Base-by-base conservation (phyloP, 805 yeast genomes). In the Kluyveromyces lactis region DNA sequence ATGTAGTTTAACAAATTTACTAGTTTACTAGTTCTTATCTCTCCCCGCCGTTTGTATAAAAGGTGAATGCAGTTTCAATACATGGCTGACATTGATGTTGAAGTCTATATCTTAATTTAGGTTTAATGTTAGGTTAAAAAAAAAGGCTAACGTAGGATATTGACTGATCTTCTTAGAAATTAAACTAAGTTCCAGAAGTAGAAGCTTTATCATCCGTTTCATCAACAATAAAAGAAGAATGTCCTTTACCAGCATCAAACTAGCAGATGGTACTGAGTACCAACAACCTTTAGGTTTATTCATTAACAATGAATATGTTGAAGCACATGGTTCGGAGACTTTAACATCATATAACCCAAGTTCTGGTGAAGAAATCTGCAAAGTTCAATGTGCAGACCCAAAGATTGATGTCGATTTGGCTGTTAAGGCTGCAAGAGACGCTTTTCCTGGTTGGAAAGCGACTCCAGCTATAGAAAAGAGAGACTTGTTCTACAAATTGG, bases 251-350 rank as follows among this genome's bases (percentile, higher is more conserved):
- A 67, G 66, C 17, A 60, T 78, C 45, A 64, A 60, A 11, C 65
- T 81, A 45, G 92, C 94, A 46, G 77, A 79, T 49, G 95, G 94
- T 32, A 64, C 61, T 32, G 58, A 64, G 21, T 80, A 79, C 62
- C 71, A 70, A 33, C 90, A 82, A 70, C 87, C 92, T 45, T 70
- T 80, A 27, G 89, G 87, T 41, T 65, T 81, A 45, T 83, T 81
- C 69, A 81, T 83, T 60, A 77, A 81, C 67, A 81, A 81, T 58
- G 81, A 82, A 56, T 81, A 72, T 53, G 80, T 78, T 24, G 55
- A 66, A 31, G 73, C 86, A 10, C 64, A 68, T 31, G 67, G 70
- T 40, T 76, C 74, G 3, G 53, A 53, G 27, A 55, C 50, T 26
- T 46, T 64, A n/a, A 55, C 54, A 18, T 49, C 65, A 1, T 51